Percentiles rank a stretch among this genome's conserved stretches.
Evolutionary conservation across 768 basidiomycete genomes (phyloP).

Genomic region (Fomitopsis serialis): DNA sequence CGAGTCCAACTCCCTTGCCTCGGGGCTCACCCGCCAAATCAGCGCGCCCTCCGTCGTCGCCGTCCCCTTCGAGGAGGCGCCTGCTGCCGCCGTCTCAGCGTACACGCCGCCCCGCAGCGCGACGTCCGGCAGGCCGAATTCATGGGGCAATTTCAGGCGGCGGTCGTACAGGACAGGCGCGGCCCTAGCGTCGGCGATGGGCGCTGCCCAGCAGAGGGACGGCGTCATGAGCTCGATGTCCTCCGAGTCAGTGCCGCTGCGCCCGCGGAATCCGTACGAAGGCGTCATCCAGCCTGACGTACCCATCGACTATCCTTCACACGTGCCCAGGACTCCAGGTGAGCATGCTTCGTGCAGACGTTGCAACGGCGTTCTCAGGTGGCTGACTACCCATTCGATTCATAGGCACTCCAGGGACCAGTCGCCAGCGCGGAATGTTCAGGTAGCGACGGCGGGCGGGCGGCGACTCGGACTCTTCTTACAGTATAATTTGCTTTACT

Average conservation of each 20-base stretch:
- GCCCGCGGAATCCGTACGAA: slow-evolving; percentile 12
- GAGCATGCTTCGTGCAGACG: neutral
- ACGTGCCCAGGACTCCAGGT: neutral
- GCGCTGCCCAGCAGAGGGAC: neutral
- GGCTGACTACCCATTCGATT: too few species aligned
- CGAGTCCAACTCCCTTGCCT: slow-evolving; percentile 2
- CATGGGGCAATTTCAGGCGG: neutral
- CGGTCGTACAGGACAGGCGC: neutral
- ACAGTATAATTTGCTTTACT: too few species aligned
- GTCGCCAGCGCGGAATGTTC: too few species aligned
- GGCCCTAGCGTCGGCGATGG: slow-evolving; percentile 2
- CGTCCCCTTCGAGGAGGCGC: neutral
- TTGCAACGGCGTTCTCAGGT: too few species aligned
- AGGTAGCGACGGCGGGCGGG: too few species aligned
- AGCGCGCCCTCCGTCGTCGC: neutral
- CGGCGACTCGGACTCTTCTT: too few species aligned
- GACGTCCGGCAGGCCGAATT: neutral
- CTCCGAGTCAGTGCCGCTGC: slow-evolving; percentile 1
- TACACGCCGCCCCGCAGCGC: neutral
- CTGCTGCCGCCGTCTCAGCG: neutral
- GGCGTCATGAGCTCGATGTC: neutral
- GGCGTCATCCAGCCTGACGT: slow-evolving; percentile 3
- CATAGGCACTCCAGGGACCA: too few species aligned
- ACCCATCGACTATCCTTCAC: slow-evolving; percentile 5
- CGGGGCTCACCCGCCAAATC: neutral